These are phyloP conservation scores for Saccharomycopsis sp. DNA, from an alignment of 805 yeast species.

Conservation along the genomic window DNA sequence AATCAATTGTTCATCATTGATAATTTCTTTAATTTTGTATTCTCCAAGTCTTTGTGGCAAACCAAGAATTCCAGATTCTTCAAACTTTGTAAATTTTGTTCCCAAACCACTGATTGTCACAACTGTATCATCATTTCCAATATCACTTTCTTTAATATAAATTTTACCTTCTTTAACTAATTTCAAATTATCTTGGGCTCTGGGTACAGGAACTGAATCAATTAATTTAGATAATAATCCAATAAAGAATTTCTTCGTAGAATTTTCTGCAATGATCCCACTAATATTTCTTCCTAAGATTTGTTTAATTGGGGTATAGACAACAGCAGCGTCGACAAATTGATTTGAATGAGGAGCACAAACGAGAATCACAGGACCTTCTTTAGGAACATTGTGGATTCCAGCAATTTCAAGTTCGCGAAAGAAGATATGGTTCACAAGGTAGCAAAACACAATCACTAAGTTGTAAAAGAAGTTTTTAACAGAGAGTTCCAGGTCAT, in stretches of 20 bases:
- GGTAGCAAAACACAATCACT: slow-evolving; percentile 20
- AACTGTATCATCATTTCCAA: slow-evolving; percentile 22
- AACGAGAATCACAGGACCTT: slow-evolving; percentile 84
- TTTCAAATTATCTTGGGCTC: slow-evolving; percentile 78
- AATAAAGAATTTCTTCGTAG: slow-evolving; percentile 52
- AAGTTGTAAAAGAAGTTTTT: slow-evolving; percentile 14
- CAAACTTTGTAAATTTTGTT: slow-evolving; percentile 39
- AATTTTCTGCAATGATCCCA: slow-evolving; percentile 56
- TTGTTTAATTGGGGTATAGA: slow-evolving; percentile 15
- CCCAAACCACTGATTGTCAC: slow-evolving; percentile 44
- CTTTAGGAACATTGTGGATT: slow-evolving; percentile 45
- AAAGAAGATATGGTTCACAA: slow-evolving; percentile 35
- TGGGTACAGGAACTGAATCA: slow-evolving; percentile 76
- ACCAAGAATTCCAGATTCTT: slow-evolving; percentile 57
- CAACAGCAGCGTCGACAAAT: slow-evolving; percentile 40
- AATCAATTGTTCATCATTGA: slow-evolving; percentile 59
- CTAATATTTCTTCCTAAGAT: slow-evolving; percentile 14
- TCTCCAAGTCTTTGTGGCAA: slow-evolving; percentile 73
- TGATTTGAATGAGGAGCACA: slow-evolving; percentile 98
- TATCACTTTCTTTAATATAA: slow-evolving; percentile 36
- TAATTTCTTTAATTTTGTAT: slow-evolving; percentile 54
- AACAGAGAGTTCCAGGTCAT: slow-evolving; percentile 8
- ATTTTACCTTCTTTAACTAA: slow-evolving; percentile 59
- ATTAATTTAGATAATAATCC: slow-evolving; percentile 69
- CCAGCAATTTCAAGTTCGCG: slow-evolving; percentile 69